Evolutionary conservation across 1,284 basidiomycete species (phyloP), one percentile per base, ranked within the genome.

Genomic region (Trichosporon asahii): DNA sequence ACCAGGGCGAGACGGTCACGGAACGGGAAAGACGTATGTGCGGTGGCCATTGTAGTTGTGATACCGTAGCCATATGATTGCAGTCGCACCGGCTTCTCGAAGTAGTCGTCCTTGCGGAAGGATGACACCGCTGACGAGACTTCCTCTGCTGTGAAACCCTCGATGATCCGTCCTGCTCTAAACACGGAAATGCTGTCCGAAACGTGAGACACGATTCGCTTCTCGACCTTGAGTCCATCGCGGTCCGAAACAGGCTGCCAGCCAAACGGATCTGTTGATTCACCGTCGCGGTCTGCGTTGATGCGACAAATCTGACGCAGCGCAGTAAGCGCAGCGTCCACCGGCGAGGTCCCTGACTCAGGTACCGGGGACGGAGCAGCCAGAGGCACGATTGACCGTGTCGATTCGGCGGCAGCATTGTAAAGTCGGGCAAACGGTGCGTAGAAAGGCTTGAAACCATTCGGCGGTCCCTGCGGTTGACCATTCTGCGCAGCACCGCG

Each of bases 111-210:
- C 46, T 75, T 74, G 7, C 76, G 74, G 11, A 78, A 70, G n/a
- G 89, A 88, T 25, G 89, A 88, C 69, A 91, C 89, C 6, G 88
- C 87, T 0, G 89, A 86, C 0, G 89, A 90, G 15, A 97, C 85
- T 78, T 99, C 96, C 77, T 98, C 96, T 0, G 95, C 95, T 0
- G 94, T 92, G 9, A 97, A 88, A 1, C 96, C 95, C 79, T 98
- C 92, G 64, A 99, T 91, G 71, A 99, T 93, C 82, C 94, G 92
- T 79, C 92, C 91, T 0, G 93, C 94, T 71, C 90, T 91, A 79
- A 95, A 91, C 3, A 98, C 89, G 0, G 93, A 92, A 63, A 97
- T 89, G 57, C 88, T 86, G 8, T 90, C 86, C 8, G 94, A 97
- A 15, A 98, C 88, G 67, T 91, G 89, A 2, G 90, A 86, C 11